Evolutionary conservation across 2,329 filamentous ascomycete species (phyloP).

Genomic region (Pleomassaria siparia): DNA sequence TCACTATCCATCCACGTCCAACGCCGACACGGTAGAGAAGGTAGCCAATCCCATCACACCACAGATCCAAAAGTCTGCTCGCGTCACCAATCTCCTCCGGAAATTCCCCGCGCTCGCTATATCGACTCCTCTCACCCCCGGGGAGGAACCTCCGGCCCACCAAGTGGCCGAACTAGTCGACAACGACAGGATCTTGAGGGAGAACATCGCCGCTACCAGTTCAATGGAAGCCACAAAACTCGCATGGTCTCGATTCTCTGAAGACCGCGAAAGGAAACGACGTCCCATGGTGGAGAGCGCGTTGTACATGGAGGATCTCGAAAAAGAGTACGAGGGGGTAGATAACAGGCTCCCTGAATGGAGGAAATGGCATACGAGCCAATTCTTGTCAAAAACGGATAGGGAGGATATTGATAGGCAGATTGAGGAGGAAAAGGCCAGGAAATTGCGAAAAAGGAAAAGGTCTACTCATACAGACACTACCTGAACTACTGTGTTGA

Average conservation of each 20-base stretch:
- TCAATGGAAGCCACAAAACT: slow-evolving; percentile 7
- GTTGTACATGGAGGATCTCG: slow-evolving; percentile 12
- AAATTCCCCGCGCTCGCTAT: slow-evolving; percentile 15
- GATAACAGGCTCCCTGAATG: slow-evolving; percentile 24
- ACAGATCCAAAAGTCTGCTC: slow-evolving; percentile 16
- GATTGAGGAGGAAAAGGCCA: neutral
- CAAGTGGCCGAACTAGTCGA: neutral
- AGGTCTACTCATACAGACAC: neutral
- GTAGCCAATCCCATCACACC: slow-evolving; percentile 18
- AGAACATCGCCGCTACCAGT: neutral
- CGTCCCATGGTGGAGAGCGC: slow-evolving; percentile 22
- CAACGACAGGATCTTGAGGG: too few relatives aligned
- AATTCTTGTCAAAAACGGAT: slow-evolving; percentile 2
- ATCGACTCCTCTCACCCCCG: neutral
- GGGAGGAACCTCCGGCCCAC: neutral
- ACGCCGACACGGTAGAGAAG: neutral
- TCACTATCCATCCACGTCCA: slow-evolving; percentile 20
- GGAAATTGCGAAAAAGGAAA: too few relatives aligned
- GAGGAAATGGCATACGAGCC: slow-evolving; percentile 11
- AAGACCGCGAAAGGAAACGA: slow-evolving; percentile 10
- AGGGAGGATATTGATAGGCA: slow-evolving; percentile 1
- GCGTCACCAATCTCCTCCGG: slow-evolving; percentile 15
- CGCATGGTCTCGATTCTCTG: slow-evolving; percentile 22
- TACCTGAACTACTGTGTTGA: neutral
- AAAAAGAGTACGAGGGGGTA: slow-evolving; percentile 9